phyloP scores from a whole-genome alignment of 257 asterid genomes.

The Perilla frutescens region DNA sequence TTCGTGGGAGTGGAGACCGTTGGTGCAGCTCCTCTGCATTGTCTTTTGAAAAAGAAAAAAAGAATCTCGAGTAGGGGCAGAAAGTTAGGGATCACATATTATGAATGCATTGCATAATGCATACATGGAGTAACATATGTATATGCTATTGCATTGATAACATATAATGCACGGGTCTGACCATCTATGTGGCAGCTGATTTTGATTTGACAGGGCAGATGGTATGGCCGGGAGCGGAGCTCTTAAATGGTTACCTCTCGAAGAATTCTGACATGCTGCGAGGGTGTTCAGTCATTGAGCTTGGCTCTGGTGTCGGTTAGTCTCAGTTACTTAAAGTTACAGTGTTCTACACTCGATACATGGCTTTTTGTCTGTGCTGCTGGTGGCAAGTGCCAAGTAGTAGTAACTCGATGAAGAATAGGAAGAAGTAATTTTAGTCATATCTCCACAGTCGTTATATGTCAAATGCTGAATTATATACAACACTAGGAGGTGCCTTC shows the following conservation, averaged over 20 bases:
- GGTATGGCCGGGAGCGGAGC: constrained; percentile 97
- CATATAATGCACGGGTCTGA: constrained; percentile 40
- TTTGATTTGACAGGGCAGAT: constrained; percentile 95
- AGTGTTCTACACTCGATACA: not conserved
- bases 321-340: not conserved
- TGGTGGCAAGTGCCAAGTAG: constrained; percentile 13
- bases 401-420: not conserved
- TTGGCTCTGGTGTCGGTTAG: constrained; percentile 97
- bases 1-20: too few relatives aligned
- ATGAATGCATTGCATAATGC: not conserved
- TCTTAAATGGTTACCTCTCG: constrained; percentile 76
- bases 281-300: constrained; percentile 80
- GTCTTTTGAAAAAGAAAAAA: too few relatives aligned
- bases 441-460: constrained; percentile 5
- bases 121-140: not conserved
- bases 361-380: constrained; percentile 16
- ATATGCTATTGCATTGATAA: not conserved
- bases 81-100: not conserved
- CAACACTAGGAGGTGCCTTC: not conserved
- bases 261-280: constrained; percentile 63
- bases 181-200: constrained; percentile 71
- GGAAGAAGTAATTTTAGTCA: constrained; percentile 1
- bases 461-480: not conserved
- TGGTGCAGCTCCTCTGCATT: not conserved
- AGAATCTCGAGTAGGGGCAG: not conserved